A percentile compares a stretch with the other conserved stretches of the same genome.
phyloP scores from a whole-genome alignment of 495 filamentous ascomycete species.

The Cladorrhinum samala region DNA sequence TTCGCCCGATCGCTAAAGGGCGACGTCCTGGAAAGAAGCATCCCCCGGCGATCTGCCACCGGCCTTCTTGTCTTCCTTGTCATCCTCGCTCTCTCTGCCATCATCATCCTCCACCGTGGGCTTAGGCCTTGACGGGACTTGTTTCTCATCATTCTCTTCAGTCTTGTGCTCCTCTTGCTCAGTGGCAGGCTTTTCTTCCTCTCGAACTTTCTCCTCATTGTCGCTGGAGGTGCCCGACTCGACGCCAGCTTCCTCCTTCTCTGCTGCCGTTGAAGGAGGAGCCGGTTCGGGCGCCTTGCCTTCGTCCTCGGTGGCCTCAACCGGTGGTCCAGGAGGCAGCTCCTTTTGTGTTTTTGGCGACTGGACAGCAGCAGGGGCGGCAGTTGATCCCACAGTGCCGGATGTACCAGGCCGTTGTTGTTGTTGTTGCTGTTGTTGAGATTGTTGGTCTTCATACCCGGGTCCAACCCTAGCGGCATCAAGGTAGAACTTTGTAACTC shows the following conservation, averaged over 20 bases:
- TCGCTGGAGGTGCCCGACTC: conserved; percentile 24
- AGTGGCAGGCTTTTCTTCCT: conserved; percentile 30
- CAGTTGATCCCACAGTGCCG: conserved; percentile 9
- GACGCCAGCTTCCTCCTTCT: conserved; percentile 19
- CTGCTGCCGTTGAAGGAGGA: conserved; percentile 10
- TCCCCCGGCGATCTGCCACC: conserved; percentile 37
- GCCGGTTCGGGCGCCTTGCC: conserved; percentile 13
- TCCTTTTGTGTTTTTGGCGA: conserved; percentile 2
- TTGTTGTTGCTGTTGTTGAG: no score
- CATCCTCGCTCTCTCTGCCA: conserved; percentile 27
- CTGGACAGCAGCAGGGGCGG: not conserved
- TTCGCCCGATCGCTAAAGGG: no score
- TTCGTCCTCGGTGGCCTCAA: conserved; percentile 1
- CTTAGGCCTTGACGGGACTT: conserved; percentile 39
- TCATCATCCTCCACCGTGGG: conserved; percentile 23
- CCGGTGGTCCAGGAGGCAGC: not conserved
- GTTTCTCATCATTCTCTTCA: conserved; percentile 6
- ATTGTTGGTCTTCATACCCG: conserved; percentile 17
- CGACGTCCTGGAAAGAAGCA: conserved; percentile 50
- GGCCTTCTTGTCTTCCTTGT: conserved; percentile 29
- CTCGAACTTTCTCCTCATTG: conserved; percentile 31
- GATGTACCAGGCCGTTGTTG: conserved; percentile 20
- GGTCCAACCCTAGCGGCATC: conserved; percentile 55
- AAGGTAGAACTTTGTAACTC: conserved; percentile 91
- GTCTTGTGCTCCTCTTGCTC: not conserved